These are phyloP conservation scores for Lathyrus sativus DNA, from an alignment of 306 rosid genomes.

Conservation along the genomic window DNA sequence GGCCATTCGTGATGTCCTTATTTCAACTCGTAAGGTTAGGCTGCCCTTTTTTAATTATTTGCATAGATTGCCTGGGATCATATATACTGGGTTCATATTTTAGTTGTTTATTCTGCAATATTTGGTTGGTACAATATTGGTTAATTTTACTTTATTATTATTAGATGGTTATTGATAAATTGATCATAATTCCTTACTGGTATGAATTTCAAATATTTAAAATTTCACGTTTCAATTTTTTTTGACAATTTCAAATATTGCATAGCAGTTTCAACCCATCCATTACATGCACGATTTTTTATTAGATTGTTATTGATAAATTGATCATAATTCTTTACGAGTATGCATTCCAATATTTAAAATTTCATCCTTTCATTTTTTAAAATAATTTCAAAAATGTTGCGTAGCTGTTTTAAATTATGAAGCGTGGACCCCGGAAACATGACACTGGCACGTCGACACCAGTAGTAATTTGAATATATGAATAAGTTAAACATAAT, in stretches of 20 bases:
- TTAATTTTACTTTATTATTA: slow-evolving; percentile 25
- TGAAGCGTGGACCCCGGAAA: no score
- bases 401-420: no score
- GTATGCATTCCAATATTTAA: neutral
- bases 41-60: slow-evolving; percentile 39
- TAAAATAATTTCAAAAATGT: neutral
- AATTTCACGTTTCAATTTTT: neutral
- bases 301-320: slow-evolving; percentile 27
- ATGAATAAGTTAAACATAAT: no score
- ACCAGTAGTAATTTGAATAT: no score
- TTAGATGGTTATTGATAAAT: slow-evolving; percentile 29
- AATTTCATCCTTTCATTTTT: neutral
- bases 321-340: slow-evolving; percentile 27
- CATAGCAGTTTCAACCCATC: slow-evolving; percentile 11
- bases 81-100: slow-evolving; percentile 17
- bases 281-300: slow-evolving; percentile 16
- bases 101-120: slow-evolving; percentile 32
- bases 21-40: slow-evolving; percentile 68
- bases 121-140: slow-evolving; percentile 16
- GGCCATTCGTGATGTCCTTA: slow-evolving; percentile 61
- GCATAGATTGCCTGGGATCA: slow-evolving; percentile 34
- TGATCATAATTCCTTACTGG: slow-evolving; percentile 26
- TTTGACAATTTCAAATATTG: slow-evolving; percentile 2
- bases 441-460: no score
- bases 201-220: neutral